A percentile compares a stretch with the other conserved stretches of the same genome.
Evolutionary conservation across 257 asterid genomes (phyloP).

Genomic region (Solanum bulbocastanum): DNA sequence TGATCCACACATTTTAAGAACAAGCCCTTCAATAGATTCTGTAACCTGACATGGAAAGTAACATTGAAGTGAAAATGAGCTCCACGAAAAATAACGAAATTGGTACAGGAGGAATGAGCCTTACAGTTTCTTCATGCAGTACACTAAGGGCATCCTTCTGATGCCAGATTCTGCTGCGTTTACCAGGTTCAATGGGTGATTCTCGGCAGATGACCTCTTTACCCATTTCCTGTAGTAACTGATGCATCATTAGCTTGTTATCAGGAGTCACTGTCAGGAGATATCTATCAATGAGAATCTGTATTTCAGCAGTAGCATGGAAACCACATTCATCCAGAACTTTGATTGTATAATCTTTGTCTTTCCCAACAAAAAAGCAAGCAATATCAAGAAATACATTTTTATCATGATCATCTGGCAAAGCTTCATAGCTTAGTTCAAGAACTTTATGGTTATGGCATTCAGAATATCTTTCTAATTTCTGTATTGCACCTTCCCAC

Average conservation of each 20-base stretch:
- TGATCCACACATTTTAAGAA: background rate
- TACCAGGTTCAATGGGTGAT: background rate
- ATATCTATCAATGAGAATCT: constrained; percentile 4
- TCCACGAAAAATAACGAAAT: background rate
- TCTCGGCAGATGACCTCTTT: background rate
- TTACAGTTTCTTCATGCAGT: background rate
- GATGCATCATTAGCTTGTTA: constrained; percentile 8
- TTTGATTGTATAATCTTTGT: background rate
- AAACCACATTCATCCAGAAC: constrained; percentile 1
- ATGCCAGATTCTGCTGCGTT: constrained; percentile 10
- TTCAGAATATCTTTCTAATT: background rate
- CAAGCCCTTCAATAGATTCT: background rate
- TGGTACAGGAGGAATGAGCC: background rate
- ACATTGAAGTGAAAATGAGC: background rate
- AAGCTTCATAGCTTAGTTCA: constrained; percentile 4
- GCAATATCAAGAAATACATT: constrained; percentile 6
- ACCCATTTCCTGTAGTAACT: constrained; percentile 2
- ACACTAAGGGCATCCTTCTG: background rate
- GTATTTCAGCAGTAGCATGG: constrained; percentile 1
- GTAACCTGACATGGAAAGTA: constrained; percentile 1
- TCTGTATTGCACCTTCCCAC: constrained; percentile 1
- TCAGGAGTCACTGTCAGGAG: background rate
- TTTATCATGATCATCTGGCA: constrained; percentile 3
- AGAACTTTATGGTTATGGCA: background rate
- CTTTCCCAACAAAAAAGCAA: constrained; percentile 1